phyloP scores from a whole-genome alignment of 129 eudicot species.

The Lactuca saligna region DNA sequence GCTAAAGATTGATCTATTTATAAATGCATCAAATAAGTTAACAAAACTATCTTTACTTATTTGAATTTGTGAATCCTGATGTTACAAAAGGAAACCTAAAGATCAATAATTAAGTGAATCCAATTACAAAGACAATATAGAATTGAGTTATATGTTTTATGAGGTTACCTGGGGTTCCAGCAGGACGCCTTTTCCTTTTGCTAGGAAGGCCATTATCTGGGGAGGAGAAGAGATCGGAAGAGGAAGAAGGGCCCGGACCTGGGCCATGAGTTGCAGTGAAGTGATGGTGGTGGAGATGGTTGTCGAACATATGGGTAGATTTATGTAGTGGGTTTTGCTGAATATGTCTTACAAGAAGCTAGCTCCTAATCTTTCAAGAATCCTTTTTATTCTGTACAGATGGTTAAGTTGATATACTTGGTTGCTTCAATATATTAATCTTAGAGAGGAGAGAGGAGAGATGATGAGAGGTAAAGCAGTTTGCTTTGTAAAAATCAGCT shows the following conservation, averaged over 20 bases:
- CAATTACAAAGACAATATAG: neutral
- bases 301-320: slow-evolving; percentile 58
- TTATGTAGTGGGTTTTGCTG: slow-evolving; percentile 20
- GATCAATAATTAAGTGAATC: neutral
- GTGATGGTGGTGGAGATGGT: slow-evolving; percentile 34
- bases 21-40: neutral
- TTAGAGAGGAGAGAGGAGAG: slow-evolving; percentile 18
- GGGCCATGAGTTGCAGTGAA: slow-evolving; percentile 29
- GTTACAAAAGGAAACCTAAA: neutral
- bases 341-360: slow-evolving; percentile 39
- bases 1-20: neutral
- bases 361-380: slow-evolving; percentile 35
- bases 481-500: slow-evolving; percentile 42
- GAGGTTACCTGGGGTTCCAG: slow-evolving; percentile 61
- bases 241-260: slow-evolving; percentile 49
- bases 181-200: slow-evolving; percentile 63
- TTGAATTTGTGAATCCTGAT: neutral
- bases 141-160: neutral
- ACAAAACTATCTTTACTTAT: no score
- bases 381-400: slow-evolving; percentile 31
- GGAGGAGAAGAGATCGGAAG: slow-evolving; percentile 49
- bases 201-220: slow-evolving; percentile 46
- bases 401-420: slow-evolving; percentile 24
- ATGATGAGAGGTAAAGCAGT: slow-evolving; percentile 20
- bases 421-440: slow-evolving; percentile 28